A percentile compares a stretch with the other conserved stretches of the same genome.
Evolutionary conservation across 192 early-diverging fungal species (phyloP).

Genomic region (Linnemannia zychae): DNA sequence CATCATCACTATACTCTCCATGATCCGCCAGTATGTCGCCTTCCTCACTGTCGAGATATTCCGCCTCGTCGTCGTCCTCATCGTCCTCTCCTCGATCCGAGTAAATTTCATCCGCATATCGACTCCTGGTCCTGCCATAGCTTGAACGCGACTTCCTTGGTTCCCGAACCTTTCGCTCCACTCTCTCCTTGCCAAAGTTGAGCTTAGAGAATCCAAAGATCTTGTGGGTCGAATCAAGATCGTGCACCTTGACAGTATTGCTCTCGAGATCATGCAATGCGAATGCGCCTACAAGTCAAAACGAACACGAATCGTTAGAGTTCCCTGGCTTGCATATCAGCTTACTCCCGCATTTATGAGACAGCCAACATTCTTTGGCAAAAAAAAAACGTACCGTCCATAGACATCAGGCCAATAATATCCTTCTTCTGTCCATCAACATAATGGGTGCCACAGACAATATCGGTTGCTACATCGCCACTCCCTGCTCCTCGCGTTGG

Average conservation of each 20-base stretch:
- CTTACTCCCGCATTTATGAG: not conserved
- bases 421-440: conserved; percentile 50
- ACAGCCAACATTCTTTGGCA: not conserved
- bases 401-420: conserved; percentile 66
- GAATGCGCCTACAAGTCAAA: conserved; percentile 55
- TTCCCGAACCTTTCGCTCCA: conserved; percentile 2
- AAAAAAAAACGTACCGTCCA: conserved; percentile 63
- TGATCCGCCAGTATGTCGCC: not conserved
- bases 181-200: conserved; percentile 45
- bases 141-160: not conserved
- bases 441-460: conserved; percentile 58
- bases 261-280: conserved; percentile 62
- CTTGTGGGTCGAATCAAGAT: conserved; percentile 69
- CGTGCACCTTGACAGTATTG: conserved; percentile 59
- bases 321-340: not conserved
- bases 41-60: not conserved
- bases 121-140: conserved; percentile 10
- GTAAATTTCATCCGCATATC: conserved; percentile 11
- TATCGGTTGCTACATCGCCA: conserved; percentile 61
- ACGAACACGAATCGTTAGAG: not conserved
- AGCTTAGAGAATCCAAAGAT: conserved; percentile 67
- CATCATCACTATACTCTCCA: conserved; percentile 6
- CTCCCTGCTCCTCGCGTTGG: conserved; percentile 11
- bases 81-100: conserved; percentile 17
- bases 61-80: conserved; percentile 16